These are phyloP conservation scores for Apiotrichum brassicae DNA, from an alignment of 1,284 basidiomycete species.

Conservation along the genomic window DNA sequence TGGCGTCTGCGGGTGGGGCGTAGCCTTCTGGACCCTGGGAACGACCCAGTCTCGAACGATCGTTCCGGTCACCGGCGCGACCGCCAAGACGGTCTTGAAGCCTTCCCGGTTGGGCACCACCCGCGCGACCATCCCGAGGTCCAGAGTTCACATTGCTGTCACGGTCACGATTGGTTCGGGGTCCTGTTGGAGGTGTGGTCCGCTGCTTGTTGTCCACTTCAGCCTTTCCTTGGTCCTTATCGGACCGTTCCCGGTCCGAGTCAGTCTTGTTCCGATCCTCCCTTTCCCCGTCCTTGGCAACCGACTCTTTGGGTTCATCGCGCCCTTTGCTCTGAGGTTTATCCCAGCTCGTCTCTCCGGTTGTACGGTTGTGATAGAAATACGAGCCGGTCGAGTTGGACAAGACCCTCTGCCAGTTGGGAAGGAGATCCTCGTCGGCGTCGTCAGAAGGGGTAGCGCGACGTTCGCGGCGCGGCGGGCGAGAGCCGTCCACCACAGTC, in stretches of 20 bases:
- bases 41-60: background rate
- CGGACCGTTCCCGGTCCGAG: background rate
- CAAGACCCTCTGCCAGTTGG: constrained; percentile 6
- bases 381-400: constrained; percentile 8
- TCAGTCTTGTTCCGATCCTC: background rate
- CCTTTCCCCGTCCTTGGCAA: background rate
- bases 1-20: background rate
- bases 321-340: no score
- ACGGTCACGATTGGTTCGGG: background rate
- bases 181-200: background rate
- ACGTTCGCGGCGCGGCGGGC: background rate
- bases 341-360: constrained; percentile 8
- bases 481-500: background rate
- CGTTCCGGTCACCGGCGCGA: background rate
- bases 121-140: background rate
- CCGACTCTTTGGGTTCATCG: no score
- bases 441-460: background rate
- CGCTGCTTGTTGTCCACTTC: no score
- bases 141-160: background rate
- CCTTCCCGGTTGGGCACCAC: background rate
- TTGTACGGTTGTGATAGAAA: constrained; percentile 10
- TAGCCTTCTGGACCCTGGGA: background rate
- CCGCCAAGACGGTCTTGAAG: background rate
- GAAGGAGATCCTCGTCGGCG: background rate
- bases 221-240: background rate